phyloP scores from a whole-genome alignment of 345 rosid species.

The Reutealis trisperma region DNA sequence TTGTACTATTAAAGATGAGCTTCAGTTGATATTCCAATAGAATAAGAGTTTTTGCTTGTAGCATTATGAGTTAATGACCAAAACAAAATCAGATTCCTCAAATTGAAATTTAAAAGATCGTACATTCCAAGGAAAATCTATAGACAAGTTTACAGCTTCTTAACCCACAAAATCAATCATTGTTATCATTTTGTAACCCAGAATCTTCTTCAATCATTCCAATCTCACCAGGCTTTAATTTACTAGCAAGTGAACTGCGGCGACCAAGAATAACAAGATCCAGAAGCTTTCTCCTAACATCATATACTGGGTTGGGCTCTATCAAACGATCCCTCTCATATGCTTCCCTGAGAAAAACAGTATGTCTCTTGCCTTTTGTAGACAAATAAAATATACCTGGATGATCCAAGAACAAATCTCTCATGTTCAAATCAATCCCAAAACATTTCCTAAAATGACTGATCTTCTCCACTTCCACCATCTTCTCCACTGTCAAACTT shows the following conservation, averaged over 20 bases:
- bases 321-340: slow-evolving; percentile 71
- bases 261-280: slow-evolving; percentile 81
- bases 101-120: too few species aligned
- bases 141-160: too few species aligned
- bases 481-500: slow-evolving; percentile 81
- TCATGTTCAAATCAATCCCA: slow-evolving; percentile 73
- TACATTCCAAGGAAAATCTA: too few species aligned
- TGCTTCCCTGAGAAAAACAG: slow-evolving; percentile 85
- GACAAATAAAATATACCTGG: slow-evolving; percentile 84
- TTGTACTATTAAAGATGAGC: too few species aligned
- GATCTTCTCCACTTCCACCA: slow-evolving; percentile 92
- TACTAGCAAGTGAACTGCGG: slow-evolving; percentile 35
- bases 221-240: slow-evolving; percentile 1
- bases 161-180: not conserved
- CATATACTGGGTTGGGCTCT: slow-evolving; percentile 67
- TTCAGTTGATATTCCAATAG: too few species aligned
- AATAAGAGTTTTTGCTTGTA: too few species aligned
- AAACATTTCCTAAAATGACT: slow-evolving; percentile 87
- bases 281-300: slow-evolving; percentile 72
- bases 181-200: not conserved
- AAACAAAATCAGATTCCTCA: too few species aligned
- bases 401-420: slow-evolving; percentile 92
- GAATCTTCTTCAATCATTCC: not conserved
- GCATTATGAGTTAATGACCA: too few species aligned
- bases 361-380: slow-evolving; percentile 80